Evolutionary conservation across 2,329 filamentous ascomycete species (phyloP).

Genomic region (Colletotrichum chrysophilum): DNA sequence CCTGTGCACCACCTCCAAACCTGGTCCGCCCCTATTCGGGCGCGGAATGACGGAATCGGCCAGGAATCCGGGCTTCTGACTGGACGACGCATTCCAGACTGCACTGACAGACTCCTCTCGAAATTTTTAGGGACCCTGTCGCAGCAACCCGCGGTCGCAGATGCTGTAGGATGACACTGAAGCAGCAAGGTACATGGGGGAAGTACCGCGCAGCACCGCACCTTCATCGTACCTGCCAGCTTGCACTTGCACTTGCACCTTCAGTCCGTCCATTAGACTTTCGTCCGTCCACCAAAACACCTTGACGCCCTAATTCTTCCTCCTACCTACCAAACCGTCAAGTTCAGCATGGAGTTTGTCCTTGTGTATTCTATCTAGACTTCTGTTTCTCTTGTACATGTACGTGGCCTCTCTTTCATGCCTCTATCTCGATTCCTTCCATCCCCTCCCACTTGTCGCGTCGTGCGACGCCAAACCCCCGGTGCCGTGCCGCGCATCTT

Average conservation of each 20-base stretch:
- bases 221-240: slow-evolving; percentile 20
- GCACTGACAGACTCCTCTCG: slow-evolving; percentile 4
- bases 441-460: not conserved
- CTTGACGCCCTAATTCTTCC: slow-evolving; percentile 1
- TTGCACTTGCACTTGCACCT: slow-evolving; percentile 10
- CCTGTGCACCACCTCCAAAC: not conserved
- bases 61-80: not conserved
- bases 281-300: slow-evolving; percentile 5
- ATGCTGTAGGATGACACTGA: not conserved
- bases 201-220: not conserved
- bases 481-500: not conserved
- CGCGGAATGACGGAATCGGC: slow-evolving; percentile 22
- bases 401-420: not conserved
- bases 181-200: not conserved
- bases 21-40: slow-evolving; percentile 1
- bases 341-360: slow-evolving; percentile 15
- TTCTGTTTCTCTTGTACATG: slow-evolving; percentile 19
- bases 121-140: not conserved
- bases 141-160: not conserved
- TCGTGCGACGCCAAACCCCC: slow-evolving; percentile 7
- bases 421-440: not conserved
- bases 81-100: slow-evolving; percentile 7
- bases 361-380: slow-evolving; percentile 16
- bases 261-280: slow-evolving; percentile 10
- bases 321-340: slow-evolving; percentile 3